Percentiles rank a stretch among this genome's conserved stretches.
These are phyloP conservation scores for Globisporangium takayamanum DNA, from an alignment of 352 stramenopile species.

Conservation along the genomic window DNA sequence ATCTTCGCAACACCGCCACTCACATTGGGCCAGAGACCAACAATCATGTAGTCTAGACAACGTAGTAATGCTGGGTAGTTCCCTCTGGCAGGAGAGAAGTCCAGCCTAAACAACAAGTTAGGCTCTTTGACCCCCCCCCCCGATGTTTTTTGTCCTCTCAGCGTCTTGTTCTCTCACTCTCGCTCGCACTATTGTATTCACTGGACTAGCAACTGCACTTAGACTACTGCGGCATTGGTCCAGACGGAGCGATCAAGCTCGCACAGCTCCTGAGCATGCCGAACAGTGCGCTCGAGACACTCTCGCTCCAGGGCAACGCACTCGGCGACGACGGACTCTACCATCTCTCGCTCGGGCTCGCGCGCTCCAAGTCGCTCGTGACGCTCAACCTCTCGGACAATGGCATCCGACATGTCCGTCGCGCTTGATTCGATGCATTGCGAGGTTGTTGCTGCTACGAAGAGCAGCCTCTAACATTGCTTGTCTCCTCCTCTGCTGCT, in stretches of 20 bases:
- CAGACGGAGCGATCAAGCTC: constrained; percentile 49
- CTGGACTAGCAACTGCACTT: constrained; percentile 60
- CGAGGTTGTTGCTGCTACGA: no score
- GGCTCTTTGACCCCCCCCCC: no score
- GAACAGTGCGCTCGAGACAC: constrained; percentile 36
- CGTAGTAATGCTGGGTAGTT: no score
- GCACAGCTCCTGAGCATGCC: constrained; percentile 66
- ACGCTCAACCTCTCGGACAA: constrained; percentile 78
- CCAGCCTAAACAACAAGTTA: no score
- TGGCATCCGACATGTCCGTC: constrained; percentile 57
- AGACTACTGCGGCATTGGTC: constrained; percentile 57
- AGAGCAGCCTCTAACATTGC: neutral
- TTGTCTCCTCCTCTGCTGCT: neutral
- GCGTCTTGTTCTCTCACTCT: no score
- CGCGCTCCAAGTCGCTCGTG: constrained; percentile 42
- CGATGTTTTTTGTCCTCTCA: no score
- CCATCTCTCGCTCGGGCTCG: constrained; percentile 67
- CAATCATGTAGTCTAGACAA: no score
- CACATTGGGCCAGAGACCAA: no score
- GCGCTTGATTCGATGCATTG: neutral
- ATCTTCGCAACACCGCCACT: no score
- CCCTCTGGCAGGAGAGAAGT: no score
- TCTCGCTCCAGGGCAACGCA: constrained; percentile 62
- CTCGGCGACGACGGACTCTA: constrained; percentile 52
- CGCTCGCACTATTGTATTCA: no score